These are phyloP conservation scores for Dactylellina cionopaga DNA, from an alignment of 2,329 filamentous ascomycete species.

Conservation along the genomic window DNA sequence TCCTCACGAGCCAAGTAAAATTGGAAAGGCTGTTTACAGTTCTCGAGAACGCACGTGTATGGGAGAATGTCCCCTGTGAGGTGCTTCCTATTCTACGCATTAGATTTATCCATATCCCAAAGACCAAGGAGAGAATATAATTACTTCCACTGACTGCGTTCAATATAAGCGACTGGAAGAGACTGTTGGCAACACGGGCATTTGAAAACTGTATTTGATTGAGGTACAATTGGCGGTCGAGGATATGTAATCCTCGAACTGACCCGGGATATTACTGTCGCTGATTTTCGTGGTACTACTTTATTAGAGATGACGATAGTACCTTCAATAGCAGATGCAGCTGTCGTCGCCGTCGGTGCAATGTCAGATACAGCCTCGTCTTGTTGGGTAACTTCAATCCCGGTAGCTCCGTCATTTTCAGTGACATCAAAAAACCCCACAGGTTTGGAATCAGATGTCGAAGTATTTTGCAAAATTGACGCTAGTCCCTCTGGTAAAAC, in stretches of 20 bases:
- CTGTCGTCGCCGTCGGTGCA: constrained; percentile 2
- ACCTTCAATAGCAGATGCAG: constrained; percentile 31
- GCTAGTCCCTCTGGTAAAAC: neutral
- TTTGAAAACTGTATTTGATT: neutral
- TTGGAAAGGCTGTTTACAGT: constrained; percentile 26
- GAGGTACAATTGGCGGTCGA: constrained; percentile 3
- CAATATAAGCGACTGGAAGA: neutral
- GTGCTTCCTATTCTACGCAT: constrained; percentile 24
- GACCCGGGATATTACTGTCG: constrained; percentile 19
- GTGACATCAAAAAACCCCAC: too few relatives aligned
- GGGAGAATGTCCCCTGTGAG: constrained; percentile 42
- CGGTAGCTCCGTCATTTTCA: neutral
- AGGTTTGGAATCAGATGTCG: too few relatives aligned
- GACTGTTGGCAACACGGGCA: constrained; percentile 36
- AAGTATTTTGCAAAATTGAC: neutral
- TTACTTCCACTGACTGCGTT: constrained; percentile 46
- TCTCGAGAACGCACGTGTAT: constrained; percentile 35
- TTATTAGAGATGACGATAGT: constrained; percentile 3
- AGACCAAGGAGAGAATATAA: neutral
- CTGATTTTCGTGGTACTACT: neutral
- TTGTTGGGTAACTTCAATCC: neutral
- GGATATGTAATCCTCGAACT: constrained; percentile 14
- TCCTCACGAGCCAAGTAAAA: constrained; percentile 31
- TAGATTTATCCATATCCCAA: neutral
- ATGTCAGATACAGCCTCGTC: neutral